Conservation (phyloP, 2,329 filamentous ascomycete genomes). For the Dendryphion nanum region DNA sequence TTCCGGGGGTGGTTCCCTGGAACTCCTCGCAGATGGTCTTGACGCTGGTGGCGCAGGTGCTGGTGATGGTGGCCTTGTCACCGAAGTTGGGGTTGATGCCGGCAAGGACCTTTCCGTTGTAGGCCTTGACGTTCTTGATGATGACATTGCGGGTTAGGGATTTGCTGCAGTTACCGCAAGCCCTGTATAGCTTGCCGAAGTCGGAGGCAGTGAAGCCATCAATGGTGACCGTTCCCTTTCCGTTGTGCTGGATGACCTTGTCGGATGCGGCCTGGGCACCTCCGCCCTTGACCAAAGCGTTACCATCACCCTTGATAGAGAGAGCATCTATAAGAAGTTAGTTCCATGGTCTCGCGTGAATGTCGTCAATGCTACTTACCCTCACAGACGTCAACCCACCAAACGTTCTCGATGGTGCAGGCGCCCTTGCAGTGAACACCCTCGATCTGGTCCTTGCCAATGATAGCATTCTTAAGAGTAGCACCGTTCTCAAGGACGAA, state of each 20-base stretch:
- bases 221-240: slow-evolving; percentile 40
- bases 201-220: slow-evolving; percentile 35
- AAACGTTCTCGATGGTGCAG: slow-evolving; percentile 49
- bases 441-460: slow-evolving; percentile 52
- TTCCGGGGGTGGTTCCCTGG: slow-evolving; percentile 28
- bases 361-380: slow-evolving; percentile 14
- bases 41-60: slow-evolving; percentile 25
- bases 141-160: slow-evolving; percentile 44
- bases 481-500: slow-evolving; percentile 54
- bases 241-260: slow-evolving; percentile 45
- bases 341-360: background rate
- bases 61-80: slow-evolving; percentile 41
- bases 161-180: slow-evolving; percentile 52
- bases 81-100: slow-evolving; percentile 56
- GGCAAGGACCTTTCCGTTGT: slow-evolving; percentile 44
- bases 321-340: slow-evolving; percentile 27
- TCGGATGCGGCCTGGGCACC: slow-evolving; percentile 40
- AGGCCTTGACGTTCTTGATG: slow-evolving; percentile 46
- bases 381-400: slow-evolving; percentile 41
- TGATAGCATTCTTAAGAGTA: slow-evolving; percentile 56
- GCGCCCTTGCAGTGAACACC: slow-evolving; percentile 51
- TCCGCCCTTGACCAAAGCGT: slow-evolving; percentile 41
- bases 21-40: slow-evolving; percentile 37
- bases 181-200: slow-evolving; percentile 47
- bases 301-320: slow-evolving; percentile 36